phyloP scores from a whole-genome alignment of 139 green algal species.

The Volvox reticuliferus region DNA sequence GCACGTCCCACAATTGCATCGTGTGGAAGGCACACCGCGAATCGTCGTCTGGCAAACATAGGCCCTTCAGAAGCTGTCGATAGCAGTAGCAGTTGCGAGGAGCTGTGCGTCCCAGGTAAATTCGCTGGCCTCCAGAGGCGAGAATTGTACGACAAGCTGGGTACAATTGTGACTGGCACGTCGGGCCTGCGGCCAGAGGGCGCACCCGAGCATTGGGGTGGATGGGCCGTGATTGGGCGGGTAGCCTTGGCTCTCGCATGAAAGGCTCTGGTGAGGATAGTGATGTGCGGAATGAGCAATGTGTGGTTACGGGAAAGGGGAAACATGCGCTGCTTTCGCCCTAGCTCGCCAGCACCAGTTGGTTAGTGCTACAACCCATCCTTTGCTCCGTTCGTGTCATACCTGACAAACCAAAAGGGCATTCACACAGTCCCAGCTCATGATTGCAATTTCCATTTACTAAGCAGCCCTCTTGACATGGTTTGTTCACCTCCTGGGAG shows the following conservation, averaged over 20 bases:
- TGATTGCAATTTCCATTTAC: conserved; percentile 20
- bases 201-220: not conserved
- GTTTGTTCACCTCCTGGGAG: not conserved
- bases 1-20: not conserved
- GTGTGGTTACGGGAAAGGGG: not conserved
- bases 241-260: not conserved
- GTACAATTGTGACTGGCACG: not conserved
- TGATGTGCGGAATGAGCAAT: not conserved
- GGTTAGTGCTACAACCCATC: too few relatives aligned
- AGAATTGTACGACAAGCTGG: conserved; percentile 23
- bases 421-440: conserved; percentile 39
- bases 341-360: too few relatives aligned
- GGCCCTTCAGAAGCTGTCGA: not conserved
- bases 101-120: conserved; percentile 8
- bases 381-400: not conserved
- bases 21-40: conserved; percentile 12
- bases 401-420: conserved; percentile 24
- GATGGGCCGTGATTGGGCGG: not conserved
- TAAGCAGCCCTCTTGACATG: not conserved
- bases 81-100: conserved; percentile 48
- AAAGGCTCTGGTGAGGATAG: not conserved
- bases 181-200: not conserved
- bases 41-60: not conserved
- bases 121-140: not conserved
- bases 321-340: too few relatives aligned